Base-by-base conservation (phyloP, 176 grass and related monocot genomes). In the Aegilops umbellulata region DNA sequence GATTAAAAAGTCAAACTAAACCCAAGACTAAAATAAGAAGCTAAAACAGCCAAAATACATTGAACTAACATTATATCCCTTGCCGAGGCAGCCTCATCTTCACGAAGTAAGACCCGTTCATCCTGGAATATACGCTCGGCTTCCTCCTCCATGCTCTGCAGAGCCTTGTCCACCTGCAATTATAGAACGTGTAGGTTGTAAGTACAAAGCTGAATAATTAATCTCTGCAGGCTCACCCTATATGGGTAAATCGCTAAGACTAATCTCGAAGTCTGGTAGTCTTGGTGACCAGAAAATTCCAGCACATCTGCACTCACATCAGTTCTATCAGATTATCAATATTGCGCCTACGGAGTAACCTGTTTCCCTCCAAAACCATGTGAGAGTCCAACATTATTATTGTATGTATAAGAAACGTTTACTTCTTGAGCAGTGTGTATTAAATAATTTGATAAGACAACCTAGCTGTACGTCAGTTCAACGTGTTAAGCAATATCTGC, bases 81-180 rank as follows among this genome's bases (percentile, higher is more conserved):
- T 69, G 92, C 89, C 53, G 78, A 94, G 86, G 92, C 87, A 73
- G 97, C 88, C 49, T 97, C 92, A 71, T 99, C 97, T 91, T 97
- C 94, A 82, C 92, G 87, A 91, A 99, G 94, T 53, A 99, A 82
- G 58, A 89, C 87, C 3, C 72, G 81, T 68, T 99, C 97, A 89
- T 94, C 92, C 84, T 99, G 90, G 77, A 94, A 97, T 82, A 97
- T 90, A 23, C 71, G 85, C 67, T 99, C 97, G 19, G 97, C 97
- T 91, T 99, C 97, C 75, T 94, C 90, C 93, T 99, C 97, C 87
- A 97, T 94, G 84, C 97, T 92, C 72, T 97, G 87, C 67, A 99
- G 86, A 79, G 94, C 97, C 85, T 94, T 97, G 47, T 99, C 97
- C 27, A 99, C 90, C 94, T 99, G 85, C 60, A 88, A 65, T 64